A percentile compares a stretch with the other conserved stretches of the same genome.
Conservation (phyloP, 192 early-diverging fungal genomes). For the Backusella tarrabulga region DNA sequence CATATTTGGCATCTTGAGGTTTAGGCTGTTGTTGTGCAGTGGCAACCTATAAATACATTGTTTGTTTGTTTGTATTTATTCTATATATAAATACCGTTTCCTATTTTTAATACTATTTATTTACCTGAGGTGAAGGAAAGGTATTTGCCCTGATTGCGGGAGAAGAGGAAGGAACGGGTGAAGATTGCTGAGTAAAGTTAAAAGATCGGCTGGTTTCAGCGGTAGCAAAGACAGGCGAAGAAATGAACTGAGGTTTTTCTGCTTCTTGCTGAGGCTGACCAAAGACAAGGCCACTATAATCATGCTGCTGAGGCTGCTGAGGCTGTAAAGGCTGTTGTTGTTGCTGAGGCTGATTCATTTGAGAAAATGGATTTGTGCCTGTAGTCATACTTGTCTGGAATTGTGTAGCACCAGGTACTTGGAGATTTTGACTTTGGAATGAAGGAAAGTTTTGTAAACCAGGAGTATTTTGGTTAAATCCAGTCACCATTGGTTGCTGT, state of each 20-base stretch:
- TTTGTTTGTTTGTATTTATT: background rate
- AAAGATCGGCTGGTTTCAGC: background rate
- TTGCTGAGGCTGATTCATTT: background rate
- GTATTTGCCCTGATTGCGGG: background rate
- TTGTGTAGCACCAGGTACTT: background rate
- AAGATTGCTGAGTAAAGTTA: background rate
- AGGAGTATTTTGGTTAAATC: background rate
- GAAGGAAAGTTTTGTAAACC: background rate
- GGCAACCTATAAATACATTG: background rate
- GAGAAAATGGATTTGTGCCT: slow-evolving; percentile 24
- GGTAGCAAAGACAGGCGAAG: background rate
- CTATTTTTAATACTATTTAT: background rate
- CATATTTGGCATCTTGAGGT: slow-evolving; percentile 20
- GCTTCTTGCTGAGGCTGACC: background rate
- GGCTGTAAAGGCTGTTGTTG: background rate
- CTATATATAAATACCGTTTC: background rate
- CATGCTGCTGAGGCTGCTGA: slow-evolving; percentile 9
- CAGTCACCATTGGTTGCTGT: slow-evolving; percentile 10
- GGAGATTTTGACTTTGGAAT: slow-evolving; percentile 11
- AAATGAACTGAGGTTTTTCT: background rate
- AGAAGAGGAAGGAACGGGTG: background rate
- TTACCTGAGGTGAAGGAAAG: background rate
- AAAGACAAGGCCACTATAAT: slow-evolving; percentile 15
- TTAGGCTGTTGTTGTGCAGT: background rate
- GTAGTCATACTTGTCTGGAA: slow-evolving; percentile 13